Evolutionary conservation across 108 stramenopile genomes (phyloP).

Genomic region (Discostella pseudostelligera): DNA sequence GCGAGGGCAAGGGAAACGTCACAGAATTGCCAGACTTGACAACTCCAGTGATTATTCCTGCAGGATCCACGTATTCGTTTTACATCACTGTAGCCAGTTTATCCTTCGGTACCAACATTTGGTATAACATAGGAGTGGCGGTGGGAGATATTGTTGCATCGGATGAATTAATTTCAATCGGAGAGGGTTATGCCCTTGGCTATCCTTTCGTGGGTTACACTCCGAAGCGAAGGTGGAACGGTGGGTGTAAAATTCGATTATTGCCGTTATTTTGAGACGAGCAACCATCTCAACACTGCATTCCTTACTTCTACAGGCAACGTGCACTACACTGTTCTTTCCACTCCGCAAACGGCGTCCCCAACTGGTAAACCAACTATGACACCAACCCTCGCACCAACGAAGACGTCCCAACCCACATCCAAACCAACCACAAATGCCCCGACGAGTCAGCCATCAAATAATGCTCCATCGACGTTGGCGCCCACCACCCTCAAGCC

Average conservation of each 20-base stretch:
- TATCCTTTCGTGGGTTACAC: slow-evolving; percentile 9
- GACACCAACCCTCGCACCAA: not conserved
- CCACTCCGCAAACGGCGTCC: not conserved
- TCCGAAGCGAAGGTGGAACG: slow-evolving; percentile 23
- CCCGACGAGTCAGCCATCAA: not conserved
- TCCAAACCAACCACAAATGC: not conserved
- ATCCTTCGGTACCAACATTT: slow-evolving; percentile 2
- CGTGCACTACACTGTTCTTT: slow-evolving; percentile 1
- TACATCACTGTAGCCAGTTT: slow-evolving; percentile 18
- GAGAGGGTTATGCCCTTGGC: slow-evolving; percentile 25
- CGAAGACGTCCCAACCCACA: not conserved
- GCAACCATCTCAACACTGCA: not conserved
- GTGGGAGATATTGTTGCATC: slow-evolving; percentile 16
- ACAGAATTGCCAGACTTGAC: slow-evolving; percentile 18
- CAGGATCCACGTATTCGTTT: slow-evolving; percentile 24
- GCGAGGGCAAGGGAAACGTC: slow-evolving; percentile 12
- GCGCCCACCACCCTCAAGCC: not conserved
- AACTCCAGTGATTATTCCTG: slow-evolving; percentile 29
- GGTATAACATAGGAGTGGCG: not conserved
- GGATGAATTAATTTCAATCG: slow-evolving; percentile 20
- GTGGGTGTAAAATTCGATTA: slow-evolving; percentile 3
- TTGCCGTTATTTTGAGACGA: not conserved
- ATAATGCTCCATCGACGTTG: not conserved
- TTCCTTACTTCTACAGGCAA: not conserved
- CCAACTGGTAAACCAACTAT: slow-evolving; percentile 1